phyloP scores from a whole-genome alignment of 306 rosid species.

The Quercus agrifolia region DNA sequence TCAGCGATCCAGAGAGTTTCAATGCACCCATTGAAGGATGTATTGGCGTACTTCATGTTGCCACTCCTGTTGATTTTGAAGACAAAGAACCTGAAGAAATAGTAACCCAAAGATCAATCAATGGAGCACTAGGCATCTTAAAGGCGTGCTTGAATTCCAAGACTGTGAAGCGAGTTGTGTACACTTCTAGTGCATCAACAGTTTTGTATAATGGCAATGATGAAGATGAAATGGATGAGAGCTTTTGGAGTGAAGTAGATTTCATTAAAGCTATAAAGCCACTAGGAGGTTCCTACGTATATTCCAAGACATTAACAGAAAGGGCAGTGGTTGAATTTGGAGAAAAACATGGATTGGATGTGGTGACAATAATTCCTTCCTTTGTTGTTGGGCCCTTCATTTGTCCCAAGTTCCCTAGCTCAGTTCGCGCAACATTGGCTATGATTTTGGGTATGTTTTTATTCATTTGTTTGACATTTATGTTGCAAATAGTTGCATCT shows the following conservation, averaged over 20 bases:
- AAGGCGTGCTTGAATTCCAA: constrained; percentile 38
- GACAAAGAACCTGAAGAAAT: constrained; percentile 38
- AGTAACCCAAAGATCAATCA: constrained; percentile 40
- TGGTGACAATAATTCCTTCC: constrained; percentile 49
- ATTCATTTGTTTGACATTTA: too few relatives aligned
- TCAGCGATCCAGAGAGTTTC: constrained; percentile 47
- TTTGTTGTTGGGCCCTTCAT: constrained; percentile 60
- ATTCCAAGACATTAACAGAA: constrained; percentile 62
- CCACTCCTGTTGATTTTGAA: constrained; percentile 27
- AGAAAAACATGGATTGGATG: constrained; percentile 48
- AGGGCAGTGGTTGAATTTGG: constrained; percentile 54
- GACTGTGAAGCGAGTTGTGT: constrained; percentile 52
- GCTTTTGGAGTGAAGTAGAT: constrained; percentile 46
- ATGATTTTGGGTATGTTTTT: constrained; percentile 35
- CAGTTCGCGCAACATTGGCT: constrained; percentile 15
- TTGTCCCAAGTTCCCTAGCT: constrained; percentile 47
- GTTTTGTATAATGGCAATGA: constrained; percentile 15
- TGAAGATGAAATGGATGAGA: constrained; percentile 39
- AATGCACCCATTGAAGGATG: constrained; percentile 48
- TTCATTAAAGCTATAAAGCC: constrained; percentile 3
- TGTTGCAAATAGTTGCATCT: too few relatives aligned
- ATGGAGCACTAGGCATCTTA: constrained; percentile 55
- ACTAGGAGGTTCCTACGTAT: constrained; percentile 23
- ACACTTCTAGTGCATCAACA: constrained; percentile 50
- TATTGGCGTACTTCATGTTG: constrained; percentile 54